Evolutionary conservation across 176 grass and related monocot species (phyloP).

Genomic region (sorghum (Sorghum bicolor)): DNA sequence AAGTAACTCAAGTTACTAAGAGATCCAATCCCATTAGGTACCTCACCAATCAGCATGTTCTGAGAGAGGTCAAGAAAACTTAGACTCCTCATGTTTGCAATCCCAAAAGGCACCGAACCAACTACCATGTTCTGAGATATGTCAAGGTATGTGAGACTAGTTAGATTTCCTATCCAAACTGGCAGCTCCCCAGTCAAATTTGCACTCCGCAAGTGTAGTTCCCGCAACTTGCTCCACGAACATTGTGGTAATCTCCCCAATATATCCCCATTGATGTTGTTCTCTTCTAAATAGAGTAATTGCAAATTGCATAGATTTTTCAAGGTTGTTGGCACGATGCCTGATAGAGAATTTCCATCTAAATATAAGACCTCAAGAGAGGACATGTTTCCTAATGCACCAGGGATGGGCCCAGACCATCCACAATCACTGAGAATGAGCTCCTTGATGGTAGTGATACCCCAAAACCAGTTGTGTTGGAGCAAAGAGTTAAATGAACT

Average conservation of each 20-base stretch:
- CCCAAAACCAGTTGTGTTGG: conserved; percentile 7
- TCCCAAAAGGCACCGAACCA: neutral
- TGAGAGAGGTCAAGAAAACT: neutral
- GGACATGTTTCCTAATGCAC: conserved; percentile 4
- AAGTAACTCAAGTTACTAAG: conserved; percentile 27
- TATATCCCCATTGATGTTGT: neutral
- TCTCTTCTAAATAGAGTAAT: neutral
- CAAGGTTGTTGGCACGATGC: neutral
- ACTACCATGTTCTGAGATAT: conserved; percentile 22
- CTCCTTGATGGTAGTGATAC: neutral
- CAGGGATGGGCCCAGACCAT: neutral
- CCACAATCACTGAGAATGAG: neutral
- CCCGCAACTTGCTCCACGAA: neutral
- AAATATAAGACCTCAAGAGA: neutral
- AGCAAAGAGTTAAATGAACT: neutral
- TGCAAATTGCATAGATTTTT: conserved; percentile 14
- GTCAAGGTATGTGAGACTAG: neutral
- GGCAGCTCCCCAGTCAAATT: conserved; percentile 29
- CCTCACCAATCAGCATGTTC: conserved; percentile 19
- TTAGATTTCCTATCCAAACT: conserved; percentile 20
- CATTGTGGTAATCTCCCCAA: neutral
- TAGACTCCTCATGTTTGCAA: neutral
- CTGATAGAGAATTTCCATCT: rapidly evolving
- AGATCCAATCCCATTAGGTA: conserved; percentile 30
- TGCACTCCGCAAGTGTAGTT: neutral